A percentile compares a stretch with the other conserved stretches of the same genome.
Conservation (phyloP, 2,329 filamentous ascomycete genomes). For the Fusarium nygamai region DNA sequence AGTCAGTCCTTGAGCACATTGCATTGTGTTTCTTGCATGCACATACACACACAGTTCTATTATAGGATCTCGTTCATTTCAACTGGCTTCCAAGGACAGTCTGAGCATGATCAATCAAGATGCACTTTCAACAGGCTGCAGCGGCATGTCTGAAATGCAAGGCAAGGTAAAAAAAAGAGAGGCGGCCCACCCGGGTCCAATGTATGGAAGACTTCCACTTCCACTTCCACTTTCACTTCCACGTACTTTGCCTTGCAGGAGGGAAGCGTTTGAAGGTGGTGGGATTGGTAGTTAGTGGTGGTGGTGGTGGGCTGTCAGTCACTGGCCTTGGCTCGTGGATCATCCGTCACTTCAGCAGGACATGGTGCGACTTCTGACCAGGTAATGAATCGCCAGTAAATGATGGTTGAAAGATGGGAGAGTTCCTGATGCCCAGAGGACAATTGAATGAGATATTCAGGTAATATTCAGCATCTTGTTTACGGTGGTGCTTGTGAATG, state of each 20-base stretch:
- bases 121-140: constrained; percentile 21
- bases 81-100: not conserved
- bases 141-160: constrained; percentile 27
- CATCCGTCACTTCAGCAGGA: constrained; percentile 18
- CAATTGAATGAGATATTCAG: not conserved
- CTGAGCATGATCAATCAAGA: not conserved
- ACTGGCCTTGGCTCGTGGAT: constrained; percentile 18
- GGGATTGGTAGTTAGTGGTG: not conserved
- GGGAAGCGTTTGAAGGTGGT: constrained; percentile 14
- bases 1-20: not conserved
- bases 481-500: not conserved
- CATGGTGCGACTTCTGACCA: constrained; percentile 14
- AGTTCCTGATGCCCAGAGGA: not conserved
- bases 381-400: not conserved
- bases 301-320: constrained; percentile 27
- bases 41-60: not conserved
- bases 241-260: constrained; percentile 1
- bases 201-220: constrained; percentile 3
- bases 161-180: not conserved
- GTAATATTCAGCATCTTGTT: not conserved
- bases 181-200: constrained; percentile 12
- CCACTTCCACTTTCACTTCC: not conserved
- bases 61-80: not conserved
- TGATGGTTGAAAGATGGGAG: not conserved
- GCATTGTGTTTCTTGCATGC: constrained; percentile 1